A percentile compares a stretch with the other conserved stretches of the same genome.
Conservation (phyloP, 495 filamentous ascomycete species). For the Hypomontagnella submonticulosa region DNA sequence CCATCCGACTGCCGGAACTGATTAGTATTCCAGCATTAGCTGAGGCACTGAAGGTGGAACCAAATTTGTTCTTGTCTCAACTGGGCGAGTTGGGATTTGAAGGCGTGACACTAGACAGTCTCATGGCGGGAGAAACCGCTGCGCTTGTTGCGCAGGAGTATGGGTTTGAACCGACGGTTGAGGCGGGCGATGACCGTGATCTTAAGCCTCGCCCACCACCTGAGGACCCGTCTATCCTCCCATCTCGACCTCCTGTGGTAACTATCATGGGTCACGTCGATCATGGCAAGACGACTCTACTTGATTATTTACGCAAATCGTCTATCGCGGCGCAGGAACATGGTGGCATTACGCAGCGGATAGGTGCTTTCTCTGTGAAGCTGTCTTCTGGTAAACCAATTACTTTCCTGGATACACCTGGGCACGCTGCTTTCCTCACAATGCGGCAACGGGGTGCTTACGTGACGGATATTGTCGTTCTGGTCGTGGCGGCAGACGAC, state of each 20-base stretch:
- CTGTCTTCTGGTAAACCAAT: slow-evolving; percentile 87
- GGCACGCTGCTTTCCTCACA: slow-evolving; percentile 92
- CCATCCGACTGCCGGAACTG: slow-evolving; percentile 85
- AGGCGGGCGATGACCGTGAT: slow-evolving; percentile 72
- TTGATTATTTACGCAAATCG: slow-evolving; percentile 93
- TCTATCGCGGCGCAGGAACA: slow-evolving; percentile 91
- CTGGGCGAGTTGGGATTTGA: slow-evolving; percentile 87
- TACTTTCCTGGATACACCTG: slow-evolving; percentile 97
- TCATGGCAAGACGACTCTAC: slow-evolving; percentile 96
- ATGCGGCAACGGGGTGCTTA: slow-evolving; percentile 97
- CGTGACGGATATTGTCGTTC: slow-evolving; percentile 95
- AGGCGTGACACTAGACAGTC: slow-evolving; percentile 77
- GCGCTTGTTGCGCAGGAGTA: slow-evolving; percentile 92
- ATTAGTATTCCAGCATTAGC: slow-evolving; percentile 90
- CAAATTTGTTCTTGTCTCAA: slow-evolving; percentile 75
- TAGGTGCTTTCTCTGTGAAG: slow-evolving; percentile 95
- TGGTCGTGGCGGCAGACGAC: slow-evolving; percentile 97
- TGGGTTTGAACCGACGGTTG: slow-evolving; percentile 90
- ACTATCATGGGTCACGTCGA: slow-evolving; percentile 99
- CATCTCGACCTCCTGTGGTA: slow-evolving; percentile 87
- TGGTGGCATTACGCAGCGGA: slow-evolving; percentile 98
- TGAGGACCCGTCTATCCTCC: slow-evolving; percentile 76
- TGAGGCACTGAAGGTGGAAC: slow-evolving; percentile 75
- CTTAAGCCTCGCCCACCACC: slow-evolving; percentile 75
- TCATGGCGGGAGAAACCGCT: slow-evolving; percentile 90